Conservation (phyloP, 345 rosid species). For the Limnanthes douglasii region DNA sequence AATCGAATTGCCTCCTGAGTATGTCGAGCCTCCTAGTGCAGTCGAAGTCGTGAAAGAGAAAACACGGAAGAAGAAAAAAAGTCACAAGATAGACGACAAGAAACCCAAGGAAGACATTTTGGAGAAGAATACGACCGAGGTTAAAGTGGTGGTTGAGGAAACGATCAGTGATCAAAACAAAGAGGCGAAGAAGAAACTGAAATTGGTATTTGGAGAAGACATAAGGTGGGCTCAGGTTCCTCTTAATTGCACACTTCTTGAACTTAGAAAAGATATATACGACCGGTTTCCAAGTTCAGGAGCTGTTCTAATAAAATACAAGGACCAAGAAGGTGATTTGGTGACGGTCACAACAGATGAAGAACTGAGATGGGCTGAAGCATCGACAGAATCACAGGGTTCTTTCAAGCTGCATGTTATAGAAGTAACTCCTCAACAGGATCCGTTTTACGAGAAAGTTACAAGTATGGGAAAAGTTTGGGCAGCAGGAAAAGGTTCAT, state of each 20-base stretch:
- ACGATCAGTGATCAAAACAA: constrained; percentile 18
- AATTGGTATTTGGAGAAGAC: constrained; percentile 65
- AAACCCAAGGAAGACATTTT: constrained; percentile 14
- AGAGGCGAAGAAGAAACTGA: constrained; percentile 39
- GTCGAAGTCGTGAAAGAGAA: constrained; percentile 25
- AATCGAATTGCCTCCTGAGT: constrained; percentile 64
- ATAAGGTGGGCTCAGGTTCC: constrained; percentile 71
- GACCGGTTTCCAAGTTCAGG: constrained; percentile 57
- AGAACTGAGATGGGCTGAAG: constrained; percentile 69
- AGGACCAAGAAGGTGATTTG: constrained; percentile 85
- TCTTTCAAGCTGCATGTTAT: constrained; percentile 48
- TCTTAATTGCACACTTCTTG: constrained; percentile 44
- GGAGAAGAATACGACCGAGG: constrained; percentile 34
- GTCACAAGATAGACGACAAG: constrained; percentile 17
- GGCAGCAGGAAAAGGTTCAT: constrained; percentile 15
- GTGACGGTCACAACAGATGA: constrained; percentile 73
- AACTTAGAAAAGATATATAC: constrained; percentile 50
- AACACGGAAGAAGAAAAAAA: constrained; percentile 24
- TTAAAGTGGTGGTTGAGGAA: constrained; percentile 44
- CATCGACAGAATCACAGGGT: constrained; percentile 27
- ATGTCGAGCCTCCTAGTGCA: constrained; percentile 39
- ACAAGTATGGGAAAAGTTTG: constrained; percentile 15
- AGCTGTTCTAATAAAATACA: constrained; percentile 64
- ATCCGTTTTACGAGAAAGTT: constrained; percentile 33
- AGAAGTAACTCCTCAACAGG: constrained; percentile 46